phyloP scores from a whole-genome alignment of 1,284 basidiomycete species.

The Heterobasidion irregulare region DNA sequence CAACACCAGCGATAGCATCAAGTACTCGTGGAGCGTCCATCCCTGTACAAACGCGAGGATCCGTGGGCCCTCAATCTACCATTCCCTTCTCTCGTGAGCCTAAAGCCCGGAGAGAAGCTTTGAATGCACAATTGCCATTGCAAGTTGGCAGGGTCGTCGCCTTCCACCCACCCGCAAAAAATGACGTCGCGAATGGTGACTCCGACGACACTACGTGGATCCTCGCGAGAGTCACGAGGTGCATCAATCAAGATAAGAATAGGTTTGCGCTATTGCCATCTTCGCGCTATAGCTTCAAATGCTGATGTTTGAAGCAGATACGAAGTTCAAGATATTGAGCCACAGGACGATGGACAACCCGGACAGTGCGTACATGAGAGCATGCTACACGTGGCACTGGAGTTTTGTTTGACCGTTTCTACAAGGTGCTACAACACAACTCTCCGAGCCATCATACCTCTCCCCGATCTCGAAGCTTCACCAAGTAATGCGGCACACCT shows the following conservation, averaged over 20 bases:
- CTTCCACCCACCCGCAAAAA: conserved; percentile 60
- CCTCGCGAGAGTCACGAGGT: conserved; percentile 63
- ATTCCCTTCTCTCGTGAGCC: conserved; percentile 56
- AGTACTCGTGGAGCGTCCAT: conserved; percentile 41
- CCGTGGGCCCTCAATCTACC: conserved; percentile 45
- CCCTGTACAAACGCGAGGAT: conserved; percentile 40
- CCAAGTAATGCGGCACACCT: conserved; percentile 52
- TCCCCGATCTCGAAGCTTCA: conserved; percentile 61
- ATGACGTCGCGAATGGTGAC: conserved; percentile 33
- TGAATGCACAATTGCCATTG: conserved; percentile 55
- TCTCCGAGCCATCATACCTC: conserved; percentile 60
- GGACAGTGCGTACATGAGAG: conserved; percentile 42
- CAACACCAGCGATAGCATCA: conserved; percentile 28
- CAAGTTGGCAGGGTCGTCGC: conserved; percentile 69
- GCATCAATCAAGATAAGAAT: conserved; percentile 62
- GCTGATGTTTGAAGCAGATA: conserved; percentile 36
- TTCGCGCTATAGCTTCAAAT: conserved; percentile 4
- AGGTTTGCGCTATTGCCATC: conserved; percentile 28
- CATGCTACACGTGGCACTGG: neutral
- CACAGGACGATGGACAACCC: conserved; percentile 67
- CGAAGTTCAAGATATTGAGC: conserved; percentile 75
- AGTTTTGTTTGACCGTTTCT: neutral
- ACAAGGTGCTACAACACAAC: conserved; percentile 60
- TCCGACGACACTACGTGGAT: conserved; percentile 68
- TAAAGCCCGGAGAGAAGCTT: conserved; percentile 52